A percentile compares a stretch with the other conserved stretches of the same genome.
phyloP scores from a whole-genome alignment of 2,329 filamentous ascomycete species.

The Daldinia eschscholtzii region DNA sequence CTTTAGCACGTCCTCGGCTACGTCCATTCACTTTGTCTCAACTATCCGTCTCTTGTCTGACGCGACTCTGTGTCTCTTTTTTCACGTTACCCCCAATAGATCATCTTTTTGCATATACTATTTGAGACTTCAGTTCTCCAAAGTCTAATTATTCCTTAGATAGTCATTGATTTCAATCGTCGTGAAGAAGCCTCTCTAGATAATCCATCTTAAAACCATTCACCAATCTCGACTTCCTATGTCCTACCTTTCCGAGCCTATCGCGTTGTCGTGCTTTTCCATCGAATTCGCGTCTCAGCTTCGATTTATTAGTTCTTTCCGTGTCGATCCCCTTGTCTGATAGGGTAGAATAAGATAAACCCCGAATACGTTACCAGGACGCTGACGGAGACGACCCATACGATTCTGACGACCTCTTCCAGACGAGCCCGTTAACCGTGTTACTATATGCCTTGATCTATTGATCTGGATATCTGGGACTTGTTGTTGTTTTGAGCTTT shows the following conservation, averaged over 20 bases:
- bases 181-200: conserved; percentile 11
- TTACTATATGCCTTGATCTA: conserved; percentile 29
- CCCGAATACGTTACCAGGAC: conserved; percentile 8
- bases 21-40: conserved; percentile 1
- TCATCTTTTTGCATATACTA: conserved; percentile 25
- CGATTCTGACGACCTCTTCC: not conserved
- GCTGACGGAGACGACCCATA: conserved; percentile 7
- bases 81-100: conserved; percentile 18
- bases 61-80: conserved; percentile 9
- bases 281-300: conserved; percentile 15
- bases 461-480: not conserved
- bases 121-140: conserved; percentile 19
- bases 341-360: not conserved
- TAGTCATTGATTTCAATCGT: conserved; percentile 23
- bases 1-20: conserved; percentile 1
- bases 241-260: conserved; percentile 15
- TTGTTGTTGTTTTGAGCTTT: conserved; percentile 12
- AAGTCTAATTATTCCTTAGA: conserved; percentile 16
- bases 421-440: conserved; percentile 2
- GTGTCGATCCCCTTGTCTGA: conserved; percentile 11
- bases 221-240: conserved; percentile 16
- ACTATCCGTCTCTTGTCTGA: conserved; percentile 13
- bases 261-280: conserved; percentile 14
- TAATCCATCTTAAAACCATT: conserved; percentile 13
- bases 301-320: not conserved